phyloP scores from a whole-genome alignment of 768 basidiomycete genomes.

The Boletus patriciae region DNA sequence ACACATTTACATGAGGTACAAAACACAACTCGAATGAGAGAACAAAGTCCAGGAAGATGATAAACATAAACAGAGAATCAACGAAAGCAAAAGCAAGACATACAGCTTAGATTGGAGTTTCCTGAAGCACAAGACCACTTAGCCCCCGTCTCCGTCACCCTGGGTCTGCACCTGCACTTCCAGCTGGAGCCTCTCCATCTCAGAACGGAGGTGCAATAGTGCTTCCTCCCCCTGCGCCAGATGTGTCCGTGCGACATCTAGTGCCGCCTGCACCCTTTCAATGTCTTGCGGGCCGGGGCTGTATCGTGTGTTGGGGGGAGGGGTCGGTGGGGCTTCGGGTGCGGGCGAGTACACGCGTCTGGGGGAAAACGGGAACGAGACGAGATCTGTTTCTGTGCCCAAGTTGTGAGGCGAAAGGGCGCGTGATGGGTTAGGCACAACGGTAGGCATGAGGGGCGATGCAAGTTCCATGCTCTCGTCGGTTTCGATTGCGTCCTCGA shows the following conservation, averaged over 20 bases:
- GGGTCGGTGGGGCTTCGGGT: neutral
- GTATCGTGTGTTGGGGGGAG: neutral
- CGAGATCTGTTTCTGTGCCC: slow-evolving; percentile 14
- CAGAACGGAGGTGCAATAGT: slow-evolving; percentile 19
- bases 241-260: slow-evolving; percentile 22
- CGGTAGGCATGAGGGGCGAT: slow-evolving; percentile 46
- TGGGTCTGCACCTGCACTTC: slow-evolving; percentile 4
- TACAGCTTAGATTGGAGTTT: neutral
- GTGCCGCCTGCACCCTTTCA: slow-evolving; percentile 19
- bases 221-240: slow-evolving; percentile 25
- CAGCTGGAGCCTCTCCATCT: slow-evolving; percentile 23
- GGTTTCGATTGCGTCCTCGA: slow-evolving; percentile 36
- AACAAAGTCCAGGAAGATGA: neutral
- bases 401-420: neutral
- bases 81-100: slow-evolving; percentile 1
- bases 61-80: neutral
- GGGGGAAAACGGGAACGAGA: slow-evolving; percentile 24
- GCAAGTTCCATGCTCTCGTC: slow-evolving; percentile 54
- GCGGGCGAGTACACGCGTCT: slow-evolving; percentile 18
- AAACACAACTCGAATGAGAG: neutral
- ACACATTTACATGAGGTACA: neutral
- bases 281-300: slow-evolving; percentile 19
- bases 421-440: slow-evolving; percentile 16
- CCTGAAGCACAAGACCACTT: neutral
- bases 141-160: neutral